Evolutionary conservation across 768 basidiomycete genomes (phyloP).

Genomic region (Dentipellis sp.): DNA sequence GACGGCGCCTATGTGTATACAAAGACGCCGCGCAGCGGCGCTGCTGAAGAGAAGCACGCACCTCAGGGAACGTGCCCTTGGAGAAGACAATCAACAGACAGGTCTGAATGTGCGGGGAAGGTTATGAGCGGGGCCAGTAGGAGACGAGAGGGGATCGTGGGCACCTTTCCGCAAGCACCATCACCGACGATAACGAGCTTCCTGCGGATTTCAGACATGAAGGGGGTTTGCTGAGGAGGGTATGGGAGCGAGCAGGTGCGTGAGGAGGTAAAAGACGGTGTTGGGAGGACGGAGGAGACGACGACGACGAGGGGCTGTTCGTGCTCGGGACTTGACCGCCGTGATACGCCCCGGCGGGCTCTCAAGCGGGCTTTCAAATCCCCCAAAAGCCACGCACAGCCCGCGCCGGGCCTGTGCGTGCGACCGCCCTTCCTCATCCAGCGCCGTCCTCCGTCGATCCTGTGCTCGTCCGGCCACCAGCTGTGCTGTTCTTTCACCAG

Average conservation of each 20-base stretch:
- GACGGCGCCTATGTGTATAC: not conserved
- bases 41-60: conserved; percentile 24
- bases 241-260: conserved; percentile 2
- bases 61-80: conserved; percentile 95
- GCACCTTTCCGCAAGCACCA: conserved; percentile 92
- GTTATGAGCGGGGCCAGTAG: not conserved
- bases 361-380: conserved; percentile 14
- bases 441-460: not conserved
- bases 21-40: not conserved
- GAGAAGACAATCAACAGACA: conserved; percentile 86
- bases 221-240: not conserved
- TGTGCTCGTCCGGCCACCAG: not conserved
- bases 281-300: not conserved
- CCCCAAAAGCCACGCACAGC: not conserved
- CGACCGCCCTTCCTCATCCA: not conserved
- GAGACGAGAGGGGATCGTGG: not conserved
- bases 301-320: not conserved
- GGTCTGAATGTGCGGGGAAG: conserved; percentile 7
- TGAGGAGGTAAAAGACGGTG: not conserved
- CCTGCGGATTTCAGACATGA: conserved; percentile 95
- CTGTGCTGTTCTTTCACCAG: no score
- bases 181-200: conserved; percentile 99
- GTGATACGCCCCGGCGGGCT: conserved; percentile 6
- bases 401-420: conserved; percentile 13
- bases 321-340: conserved; percentile 7